A percentile compares a stretch with the other conserved stretches of the same genome.
Conservation (phyloP, 768 basidiomycete genomes). For the Lactarius quietus region DNA sequence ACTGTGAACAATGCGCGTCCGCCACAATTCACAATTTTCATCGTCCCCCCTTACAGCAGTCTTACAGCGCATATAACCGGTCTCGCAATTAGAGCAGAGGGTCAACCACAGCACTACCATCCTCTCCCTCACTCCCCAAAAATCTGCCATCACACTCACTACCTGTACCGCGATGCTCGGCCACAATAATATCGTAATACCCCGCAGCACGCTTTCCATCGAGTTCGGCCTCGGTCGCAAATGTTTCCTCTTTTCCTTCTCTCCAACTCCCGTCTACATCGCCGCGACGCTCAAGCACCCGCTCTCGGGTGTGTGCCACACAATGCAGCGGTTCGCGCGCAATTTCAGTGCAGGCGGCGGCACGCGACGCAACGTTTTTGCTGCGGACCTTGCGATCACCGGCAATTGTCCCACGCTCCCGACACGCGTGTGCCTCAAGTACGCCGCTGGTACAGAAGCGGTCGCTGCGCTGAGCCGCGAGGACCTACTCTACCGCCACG, state of each 20-base stretch:
- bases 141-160: background rate
- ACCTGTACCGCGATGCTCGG: background rate
- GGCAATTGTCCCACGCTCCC: background rate
- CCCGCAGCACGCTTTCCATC: slow-evolving; percentile 5
- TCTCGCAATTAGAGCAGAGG: background rate
- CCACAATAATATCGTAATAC: background rate
- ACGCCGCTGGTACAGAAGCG: slow-evolving; percentile 4
- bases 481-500: background rate
- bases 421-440: slow-evolving; percentile 13
- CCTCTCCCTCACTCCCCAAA: background rate
- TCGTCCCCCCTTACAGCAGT: background rate
- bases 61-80: background rate
- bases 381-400: background rate
- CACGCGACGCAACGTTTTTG: slow-evolving; percentile 15
- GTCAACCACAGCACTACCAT: background rate
- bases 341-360: background rate
- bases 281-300: slow-evolving; percentile 3
- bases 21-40: background rate
- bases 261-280: background rate
- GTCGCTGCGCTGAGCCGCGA: slow-evolving; percentile 5
- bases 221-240: background rate
- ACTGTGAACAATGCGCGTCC: background rate
- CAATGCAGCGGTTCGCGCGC: background rate
- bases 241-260: background rate
- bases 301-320: background rate